Percentiles rank a stretch among this genome's conserved stretches.
These are phyloP conservation scores for Nepenthes alata DNA, from an alignment of 179 eudicot genomes.

Conservation along the genomic window DNA sequence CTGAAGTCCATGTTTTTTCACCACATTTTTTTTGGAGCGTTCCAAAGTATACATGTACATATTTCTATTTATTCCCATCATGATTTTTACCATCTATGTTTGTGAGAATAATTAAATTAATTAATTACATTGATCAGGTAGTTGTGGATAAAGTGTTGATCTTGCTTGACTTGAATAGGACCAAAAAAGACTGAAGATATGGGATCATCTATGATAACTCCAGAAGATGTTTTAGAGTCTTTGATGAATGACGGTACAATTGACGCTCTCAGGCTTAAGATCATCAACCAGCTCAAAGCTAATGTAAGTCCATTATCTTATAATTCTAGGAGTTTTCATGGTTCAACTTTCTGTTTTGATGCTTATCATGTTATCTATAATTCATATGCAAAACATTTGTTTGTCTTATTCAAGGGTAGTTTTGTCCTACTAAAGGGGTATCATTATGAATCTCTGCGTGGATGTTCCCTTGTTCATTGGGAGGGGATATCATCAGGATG, in stretches of 20 bases:
- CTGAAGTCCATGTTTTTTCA: too few species aligned
- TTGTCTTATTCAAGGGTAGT: neutral
- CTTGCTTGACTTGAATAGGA: neutral
- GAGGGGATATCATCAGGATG: too few species aligned
- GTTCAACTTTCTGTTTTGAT: neutral
- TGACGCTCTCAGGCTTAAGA: slow-evolving; percentile 72
- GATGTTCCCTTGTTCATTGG: too few species aligned
- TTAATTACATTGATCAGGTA: too few species aligned
- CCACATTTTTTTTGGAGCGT: too few species aligned
- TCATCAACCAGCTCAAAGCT: slow-evolving; percentile 92
- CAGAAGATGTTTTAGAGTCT: slow-evolving; percentile 76
- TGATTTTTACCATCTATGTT: too few species aligned
- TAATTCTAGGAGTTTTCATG: neutral
- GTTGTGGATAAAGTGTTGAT: too few species aligned
- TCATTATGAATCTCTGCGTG: too few species aligned
- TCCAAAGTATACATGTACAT: too few species aligned
- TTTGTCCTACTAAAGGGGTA: neutral
- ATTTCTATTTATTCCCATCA: too few species aligned
- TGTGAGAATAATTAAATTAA: too few species aligned
- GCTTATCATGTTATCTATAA: neutral
- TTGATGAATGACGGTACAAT: slow-evolving; percentile 93
- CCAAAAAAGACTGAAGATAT: slow-evolving; percentile 5
- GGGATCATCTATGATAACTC: slow-evolving; percentile 50
- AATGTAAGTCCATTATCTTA: slow-evolving; percentile 30
- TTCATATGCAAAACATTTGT: neutral